Evolutionary conservation across 495 filamentous ascomycete genomes (phyloP), one percentile per base, ranked within the genome.

Genomic region (Xeromyces bisporus): DNA sequence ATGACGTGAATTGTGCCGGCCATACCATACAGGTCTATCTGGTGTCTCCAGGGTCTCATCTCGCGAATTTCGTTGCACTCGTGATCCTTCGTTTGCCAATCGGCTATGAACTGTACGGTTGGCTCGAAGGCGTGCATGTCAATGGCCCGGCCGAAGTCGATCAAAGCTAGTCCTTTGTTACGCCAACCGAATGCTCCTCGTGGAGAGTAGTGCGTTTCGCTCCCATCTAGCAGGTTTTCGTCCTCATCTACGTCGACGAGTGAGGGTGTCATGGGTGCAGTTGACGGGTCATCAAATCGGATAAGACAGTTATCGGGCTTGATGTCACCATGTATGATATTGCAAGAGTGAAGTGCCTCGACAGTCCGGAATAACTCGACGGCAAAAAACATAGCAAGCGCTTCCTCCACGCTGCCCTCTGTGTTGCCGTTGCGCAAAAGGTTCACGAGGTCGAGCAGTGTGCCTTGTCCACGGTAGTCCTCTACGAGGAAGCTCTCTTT

Each of bases 21-120:
- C 0, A 93, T 60, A 17, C 89, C 89, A 53, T 87, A 81, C 33
- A 96, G 85, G 51, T 97, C 89, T 35, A 92, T 76, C 47, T 97
- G 89, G 53, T 80, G 92, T 0, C 86, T 96, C 89, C 89, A 97
- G 2, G 82, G 80, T 8, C 86, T 65, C 40, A 77, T 64, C 57
- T 94, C 86, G 24, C 85, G 74, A 65, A 96, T 91, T 63, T 97
- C 89, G 23, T 79, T 76, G 52, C 89, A 96, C 47, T 97, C 89
- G 32, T 78, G 72, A 15, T 73, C 64, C 12, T 67, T 64, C 2
- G 79, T 79, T 51, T 85, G 75, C 89, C 91, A 97, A 51, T 96
- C 87, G 1, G 87, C 91, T 24, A 93, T 66, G 58, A 97, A 97
- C 40, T 80, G 75, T 11, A 91, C 84, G 34, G 70, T 66, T 0